Base-by-base conservation (phyloP, 495 filamentous ascomycete genomes). In the Aspergillus cavernicola region DNA sequence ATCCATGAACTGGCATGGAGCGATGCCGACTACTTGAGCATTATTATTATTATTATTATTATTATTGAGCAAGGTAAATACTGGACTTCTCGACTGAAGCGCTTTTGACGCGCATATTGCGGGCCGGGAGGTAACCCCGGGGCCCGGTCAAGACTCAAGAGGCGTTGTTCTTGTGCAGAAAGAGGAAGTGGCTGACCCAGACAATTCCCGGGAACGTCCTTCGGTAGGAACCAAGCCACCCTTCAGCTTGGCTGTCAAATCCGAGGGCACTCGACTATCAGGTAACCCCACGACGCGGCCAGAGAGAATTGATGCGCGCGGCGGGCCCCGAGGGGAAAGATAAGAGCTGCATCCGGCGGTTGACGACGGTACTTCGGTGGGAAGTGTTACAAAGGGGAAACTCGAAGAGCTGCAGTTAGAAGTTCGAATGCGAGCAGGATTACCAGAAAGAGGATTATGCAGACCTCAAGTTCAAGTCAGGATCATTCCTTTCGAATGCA, bases 21-120 rank as follows among this genome's bases (percentile, higher is more conserved):
- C 8, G 9, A 40, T 22, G 24, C 41, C 15, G 15, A 38, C 24
- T 28, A 9, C 24, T 4, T 9, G 9, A 28, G 24, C 24, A 4
- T 28, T 9, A 28, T n/a, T n/a, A n/a, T n/a, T n/a, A n/a, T n/a
- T n/a, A n/a, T n/a, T n/a, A n/a, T n/a, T n/a, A n/a, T n/a, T n/a
- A n/a, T n/a, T n/a, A n/a, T n/a, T n/a, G n/a, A n/a, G n/a, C n/a
- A n/a, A n/a, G n/a, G 26, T 5, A 29, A 29, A 29, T 29, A 29
- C 9, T 5, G 26, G 4, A 29, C 4, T 29, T 29, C 5, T 29
- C 26, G 26, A 29, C 26, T 29, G 26, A 6, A 36, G 44, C 44
- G 44, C 44, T 18, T 13, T 24, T 47, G 44, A 47, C 44, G 44
- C 44, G 44, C 19, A 47, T 47, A 36, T 47, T 47, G 44, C 44